Base-by-base conservation (phyloP, 352 stramenopile genomes). In the Globisporangium rhizosaccharum region DNA sequence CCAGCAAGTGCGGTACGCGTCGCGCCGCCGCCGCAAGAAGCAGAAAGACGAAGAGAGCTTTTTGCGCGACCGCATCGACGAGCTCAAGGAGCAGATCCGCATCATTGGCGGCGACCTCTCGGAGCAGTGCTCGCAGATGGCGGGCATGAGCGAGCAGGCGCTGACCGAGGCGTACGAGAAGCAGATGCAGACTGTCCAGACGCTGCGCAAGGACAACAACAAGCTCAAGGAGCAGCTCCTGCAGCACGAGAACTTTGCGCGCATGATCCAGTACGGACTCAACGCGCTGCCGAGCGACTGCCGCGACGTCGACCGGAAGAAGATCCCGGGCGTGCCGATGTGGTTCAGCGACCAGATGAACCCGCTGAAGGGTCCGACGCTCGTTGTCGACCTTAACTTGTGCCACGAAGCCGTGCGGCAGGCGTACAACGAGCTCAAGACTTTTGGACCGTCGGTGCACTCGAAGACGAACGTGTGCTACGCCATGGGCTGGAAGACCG, bases 391-490 rank as follows among this genome's bases (percentile, higher is more conserved):
- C 53, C 61, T 89, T 45, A 88, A 89, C 52, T 47, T 89, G 69
- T 88, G 76, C 60, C 82, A 89, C 69, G 82, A 91, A 39, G 79
- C 82, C 53, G 82, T 92, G 66, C 77, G 82, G 63, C 72, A 85
- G 46, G 82, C 79, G 25, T 92, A 92, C 63, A 88, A 89, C 51
- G 79, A 89, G 63, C 64, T 92, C 62, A 87, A 88, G 72, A 70
- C 59, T 15, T 90, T 90, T 51, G 80, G 80, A 37, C 82, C 82
- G 36, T 76, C 79, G 33, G 80, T 88, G 53, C 88, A 87, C 68
- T 85, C 79, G 36, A 90, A 90, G 70, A 93, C 84, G 51, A 93
- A 91, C 60, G 76, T 93, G 42, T 92, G 80, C 53, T 89, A 89
- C 57, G 81, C 84, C 33, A 93, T 93, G 82, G 84, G 84, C 14